Evolutionary conservation across 2,329 filamentous ascomycete genomes (phyloP).

Genomic region (Colletotrichum agaves): DNA sequence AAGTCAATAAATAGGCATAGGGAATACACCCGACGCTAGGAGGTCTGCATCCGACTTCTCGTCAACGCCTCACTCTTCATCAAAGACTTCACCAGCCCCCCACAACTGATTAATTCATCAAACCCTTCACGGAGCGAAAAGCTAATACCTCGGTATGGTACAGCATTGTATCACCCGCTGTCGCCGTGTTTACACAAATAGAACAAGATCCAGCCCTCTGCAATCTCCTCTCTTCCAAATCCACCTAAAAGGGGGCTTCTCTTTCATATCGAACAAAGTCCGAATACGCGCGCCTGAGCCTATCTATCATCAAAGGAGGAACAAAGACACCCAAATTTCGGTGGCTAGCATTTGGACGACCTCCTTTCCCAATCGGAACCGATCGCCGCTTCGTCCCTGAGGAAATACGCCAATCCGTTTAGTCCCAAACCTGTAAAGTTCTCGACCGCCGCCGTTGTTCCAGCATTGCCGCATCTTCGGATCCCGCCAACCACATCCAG

Average conservation of each 20-base stretch:
- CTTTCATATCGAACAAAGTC: background rate
- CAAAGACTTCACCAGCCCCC: slow-evolving; percentile 9
- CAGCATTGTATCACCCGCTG: background rate
- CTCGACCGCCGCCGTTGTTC: slow-evolving; percentile 15
- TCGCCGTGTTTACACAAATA: background rate
- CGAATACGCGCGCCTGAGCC: background rate
- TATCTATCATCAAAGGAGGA: background rate
- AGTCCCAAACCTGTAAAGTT: slow-evolving; percentile 6
- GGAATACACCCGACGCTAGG: slow-evolving; percentile 12
- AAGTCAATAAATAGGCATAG: background rate
- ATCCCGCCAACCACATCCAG: background rate
- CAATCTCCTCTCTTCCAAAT: background rate
- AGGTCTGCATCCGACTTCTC: background rate
- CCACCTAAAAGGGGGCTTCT: background rate
- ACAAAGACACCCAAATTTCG: slow-evolving; percentile 16
- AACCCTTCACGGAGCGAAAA: background rate
- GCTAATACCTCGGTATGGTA: background rate
- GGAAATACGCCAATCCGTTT: background rate
- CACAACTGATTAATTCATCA: background rate
- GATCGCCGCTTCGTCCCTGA: background rate
- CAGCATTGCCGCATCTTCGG: slow-evolving; percentile 20
- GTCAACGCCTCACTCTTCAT: background rate
- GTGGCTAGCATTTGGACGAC: slow-evolving; percentile 12
- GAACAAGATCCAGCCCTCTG: background rate
- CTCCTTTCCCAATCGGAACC: slow-evolving; percentile 7